A percentile compares a stretch with the other conserved stretches of the same genome.
phyloP scores from a whole-genome alignment of 176 grass and related monocot species.

The Triticum turgidum region DNA sequence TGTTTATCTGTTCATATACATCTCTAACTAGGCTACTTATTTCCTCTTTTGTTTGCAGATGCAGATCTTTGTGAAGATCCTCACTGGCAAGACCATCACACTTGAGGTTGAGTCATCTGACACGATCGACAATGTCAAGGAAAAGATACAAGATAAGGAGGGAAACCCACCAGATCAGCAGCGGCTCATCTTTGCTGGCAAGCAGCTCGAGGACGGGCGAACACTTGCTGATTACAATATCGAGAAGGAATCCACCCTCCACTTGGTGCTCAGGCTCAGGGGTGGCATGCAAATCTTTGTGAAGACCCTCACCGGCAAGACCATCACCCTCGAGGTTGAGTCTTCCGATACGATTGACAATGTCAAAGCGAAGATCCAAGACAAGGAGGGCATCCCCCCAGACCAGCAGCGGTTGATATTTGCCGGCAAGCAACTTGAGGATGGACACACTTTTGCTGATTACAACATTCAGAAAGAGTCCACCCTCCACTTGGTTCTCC shows the following conservation, averaged over 20 bases:
- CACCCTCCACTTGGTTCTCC: too few species aligned
- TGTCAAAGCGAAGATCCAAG: conserved; percentile 66
- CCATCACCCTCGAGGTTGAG: too few species aligned
- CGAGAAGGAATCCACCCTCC: too few species aligned
- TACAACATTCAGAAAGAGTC: too few species aligned
- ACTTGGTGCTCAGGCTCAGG: too few species aligned
- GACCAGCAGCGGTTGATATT: conserved; percentile 79
- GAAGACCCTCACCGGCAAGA: too few species aligned
- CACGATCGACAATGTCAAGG: conserved; percentile 16
- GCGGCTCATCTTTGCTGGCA: conserved; percentile 57
- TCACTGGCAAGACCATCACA: not conserved
- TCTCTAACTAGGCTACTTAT: not conserved
- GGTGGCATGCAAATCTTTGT: too few species aligned
- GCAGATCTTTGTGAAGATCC: conserved; percentile 60
- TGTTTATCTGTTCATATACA: not conserved
- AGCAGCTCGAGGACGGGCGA: conserved; percentile 61
- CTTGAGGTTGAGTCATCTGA: too few species aligned
- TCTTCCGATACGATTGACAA: too few species aligned
- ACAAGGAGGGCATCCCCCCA: conserved; percentile 80
- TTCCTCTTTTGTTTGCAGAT: not conserved
- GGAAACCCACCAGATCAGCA: conserved; percentile 78
- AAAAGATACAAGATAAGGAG: conserved; percentile 89
- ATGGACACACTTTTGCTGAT: conserved; percentile 53
- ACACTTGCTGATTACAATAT: conserved; percentile 41
- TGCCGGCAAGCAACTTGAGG: conserved; percentile 59